Evolutionary conservation across 169 alveolate species (phyloP).

Genomic region (Prorocentrum cordatum): DNA sequence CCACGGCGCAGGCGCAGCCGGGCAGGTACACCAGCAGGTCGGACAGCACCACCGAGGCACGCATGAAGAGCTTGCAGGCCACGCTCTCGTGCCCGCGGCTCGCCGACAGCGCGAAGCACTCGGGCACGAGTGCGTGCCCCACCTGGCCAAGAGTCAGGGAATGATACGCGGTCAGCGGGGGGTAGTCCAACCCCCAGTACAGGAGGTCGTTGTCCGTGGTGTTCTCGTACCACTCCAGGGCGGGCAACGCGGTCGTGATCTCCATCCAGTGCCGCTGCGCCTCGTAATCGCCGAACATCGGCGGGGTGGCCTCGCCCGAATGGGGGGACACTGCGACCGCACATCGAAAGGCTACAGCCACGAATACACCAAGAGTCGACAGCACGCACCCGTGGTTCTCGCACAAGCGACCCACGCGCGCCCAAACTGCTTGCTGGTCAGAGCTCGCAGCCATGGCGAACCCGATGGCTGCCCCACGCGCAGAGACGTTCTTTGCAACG

Average conservation of each 20-base stretch:
- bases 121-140: constrained; percentile 71
- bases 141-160: constrained; percentile 71
- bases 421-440: no score
- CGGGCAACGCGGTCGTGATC: constrained; percentile 76
- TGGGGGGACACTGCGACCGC: constrained; percentile 56
- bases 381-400: no score
- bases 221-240: constrained; percentile 74
- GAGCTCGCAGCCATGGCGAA: no score
- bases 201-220: constrained; percentile 75
- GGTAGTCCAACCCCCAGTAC: constrained; percentile 87
- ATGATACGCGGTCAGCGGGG: constrained; percentile 87
- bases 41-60: constrained; percentile 81
- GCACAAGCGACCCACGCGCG: no score
- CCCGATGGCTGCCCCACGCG: no score
- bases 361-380: constrained; percentile 64
- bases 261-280: constrained; percentile 91
- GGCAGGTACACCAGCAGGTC: constrained; percentile 78
- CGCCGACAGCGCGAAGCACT: constrained; percentile 74
- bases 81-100: constrained; percentile 81
- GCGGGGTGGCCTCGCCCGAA: constrained; percentile 77
- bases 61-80: constrained; percentile 79
- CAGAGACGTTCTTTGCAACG: no score
- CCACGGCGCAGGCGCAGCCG: not conserved
- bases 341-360: constrained; percentile 67
- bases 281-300: constrained; percentile 86